A percentile compares a stretch with the other conserved stretches of the same genome.
Evolutionary conservation across 2,329 filamentous ascomycete species (phyloP).

Genomic region (Aureobasidium zeae): DNA sequence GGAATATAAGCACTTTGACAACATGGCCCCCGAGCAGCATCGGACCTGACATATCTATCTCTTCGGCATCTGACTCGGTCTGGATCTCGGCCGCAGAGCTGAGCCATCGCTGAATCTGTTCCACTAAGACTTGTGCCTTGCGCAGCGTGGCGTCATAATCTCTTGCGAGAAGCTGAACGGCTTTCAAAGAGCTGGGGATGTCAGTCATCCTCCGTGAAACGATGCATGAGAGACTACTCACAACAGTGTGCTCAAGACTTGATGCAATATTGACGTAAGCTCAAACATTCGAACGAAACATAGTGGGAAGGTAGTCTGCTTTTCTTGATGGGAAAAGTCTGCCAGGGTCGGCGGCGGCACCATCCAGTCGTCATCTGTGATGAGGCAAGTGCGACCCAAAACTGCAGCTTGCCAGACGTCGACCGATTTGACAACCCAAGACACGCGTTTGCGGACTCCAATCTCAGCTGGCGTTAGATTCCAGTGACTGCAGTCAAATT

Average conservation of each 20-base stretch:
- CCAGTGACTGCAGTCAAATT: neutral
- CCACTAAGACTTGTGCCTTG: neutral
- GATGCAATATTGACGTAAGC: neutral
- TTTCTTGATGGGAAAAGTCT: neutral
- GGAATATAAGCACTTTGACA: constrained; percentile 50
- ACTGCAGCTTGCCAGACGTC: neutral
- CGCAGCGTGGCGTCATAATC: neutral
- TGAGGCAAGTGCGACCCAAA: neutral
- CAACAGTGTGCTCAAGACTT: neutral
- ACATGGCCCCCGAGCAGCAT: constrained; percentile 17
- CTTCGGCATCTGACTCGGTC: neutral
- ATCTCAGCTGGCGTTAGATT: neutral
- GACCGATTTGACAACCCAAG: neutral
- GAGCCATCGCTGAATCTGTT: neutral
- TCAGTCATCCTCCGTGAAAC: too few species aligned
- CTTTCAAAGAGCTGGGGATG: neutral
- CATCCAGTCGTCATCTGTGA: neutral
- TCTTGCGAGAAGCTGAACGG: neutral
- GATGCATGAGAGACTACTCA: too few species aligned
- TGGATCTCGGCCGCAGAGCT: neutral
- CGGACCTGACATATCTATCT: neutral
- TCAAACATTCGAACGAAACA: neutral
- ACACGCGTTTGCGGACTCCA: neutral
- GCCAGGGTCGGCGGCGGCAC: neutral
- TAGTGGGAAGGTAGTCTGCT: neutral